Evolutionary conservation across 73 alveolate genomes (phyloP), one percentile per base, ranked within the genome.

Genomic region (Paraurostyla sp.): DNA sequence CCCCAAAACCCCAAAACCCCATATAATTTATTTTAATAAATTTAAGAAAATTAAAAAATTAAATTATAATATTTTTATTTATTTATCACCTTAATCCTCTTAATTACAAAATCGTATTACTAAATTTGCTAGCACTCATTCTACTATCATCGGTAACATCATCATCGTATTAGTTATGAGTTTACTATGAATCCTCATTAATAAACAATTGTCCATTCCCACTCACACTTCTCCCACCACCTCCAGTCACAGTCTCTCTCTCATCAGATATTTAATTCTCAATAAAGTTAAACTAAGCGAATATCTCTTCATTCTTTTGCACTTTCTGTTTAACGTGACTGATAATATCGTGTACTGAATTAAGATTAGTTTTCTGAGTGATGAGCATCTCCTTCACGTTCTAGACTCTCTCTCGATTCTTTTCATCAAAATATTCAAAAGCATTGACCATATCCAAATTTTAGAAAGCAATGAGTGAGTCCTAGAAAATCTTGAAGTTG

Each of bases 371-470:
- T 73, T 71, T 73, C 51, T 73, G 46, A 29, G 16, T 73, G 35
- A 73, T 43, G 0, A 73, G 86, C 86, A 73, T 73, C 3, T 73
- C 71, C 52, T 73, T 73, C n/a, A 73, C 71, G 30, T 73, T 48
- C 52, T 73, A 23, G 58, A 81, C 80, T 48, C 95, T 80, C 20
- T 81, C 95, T 50, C 90, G 40, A 50, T 89, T 89, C 56, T 83
- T 80, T 56, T 80, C 83, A 49, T 89, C 91, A 58, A 42, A 89
- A 80, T 81, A 89, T 33, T 89, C 95, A 51, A 89, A 89, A 23
- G 95, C 90, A 33, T 89, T 65, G 40, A 89, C 95, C 42, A 89
- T 89, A 48, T 89, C 95, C 20, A 75, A 50, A 48, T 89, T 89
- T 68, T 89, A 80, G 54, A 78, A 83, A 27, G 95, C 95, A 0